Conservation (phyloP, 2,329 filamentous ascomycete species). For the Penicillium sp. region DNA sequence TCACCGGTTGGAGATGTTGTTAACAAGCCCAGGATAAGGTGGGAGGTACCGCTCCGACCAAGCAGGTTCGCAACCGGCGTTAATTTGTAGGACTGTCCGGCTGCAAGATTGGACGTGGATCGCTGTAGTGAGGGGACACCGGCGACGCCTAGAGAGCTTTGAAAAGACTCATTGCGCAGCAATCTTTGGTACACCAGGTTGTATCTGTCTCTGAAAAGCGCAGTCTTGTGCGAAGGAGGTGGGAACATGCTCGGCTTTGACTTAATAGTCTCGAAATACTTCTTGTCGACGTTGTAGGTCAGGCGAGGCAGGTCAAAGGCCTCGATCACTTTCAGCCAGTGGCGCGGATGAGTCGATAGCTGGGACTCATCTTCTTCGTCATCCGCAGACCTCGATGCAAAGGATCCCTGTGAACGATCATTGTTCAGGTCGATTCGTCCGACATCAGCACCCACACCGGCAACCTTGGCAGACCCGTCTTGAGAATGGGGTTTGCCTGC, state of each 20-base stretch:
- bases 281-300: conserved; percentile 64
- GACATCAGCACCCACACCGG: conserved; percentile 50
- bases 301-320: conserved; percentile 79
- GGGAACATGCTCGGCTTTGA: conserved; percentile 74
- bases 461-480: conserved; percentile 21
- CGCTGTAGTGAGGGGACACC: conserved; percentile 60
- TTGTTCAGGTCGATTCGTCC: conserved; percentile 53
- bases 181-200: conserved; percentile 91
- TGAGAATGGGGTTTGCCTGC: conserved; percentile 52
- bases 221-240: conserved; percentile 77
- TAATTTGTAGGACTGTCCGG: conserved; percentile 77
- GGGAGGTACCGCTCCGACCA: conserved; percentile 79
- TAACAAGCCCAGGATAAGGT: conserved; percentile 85
- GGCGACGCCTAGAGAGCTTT: conserved; percentile 73
- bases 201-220: conserved; percentile 86
- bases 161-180: conserved; percentile 90
- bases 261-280: conserved; percentile 80
- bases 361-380: conserved; percentile 62
- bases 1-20: conserved; percentile 79
- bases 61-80: conserved; percentile 79
- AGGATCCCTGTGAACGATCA: conserved; percentile 41
- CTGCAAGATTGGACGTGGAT: conserved; percentile 60
- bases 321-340: conserved; percentile 81
- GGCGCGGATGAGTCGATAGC: conserved; percentile 70
- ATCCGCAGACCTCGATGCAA: conserved; percentile 44